These are phyloP conservation scores for Hymenoscyphus occultus DNA, from an alignment of 2,329 filamentous ascomycete species.

Conservation along the genomic window DNA sequence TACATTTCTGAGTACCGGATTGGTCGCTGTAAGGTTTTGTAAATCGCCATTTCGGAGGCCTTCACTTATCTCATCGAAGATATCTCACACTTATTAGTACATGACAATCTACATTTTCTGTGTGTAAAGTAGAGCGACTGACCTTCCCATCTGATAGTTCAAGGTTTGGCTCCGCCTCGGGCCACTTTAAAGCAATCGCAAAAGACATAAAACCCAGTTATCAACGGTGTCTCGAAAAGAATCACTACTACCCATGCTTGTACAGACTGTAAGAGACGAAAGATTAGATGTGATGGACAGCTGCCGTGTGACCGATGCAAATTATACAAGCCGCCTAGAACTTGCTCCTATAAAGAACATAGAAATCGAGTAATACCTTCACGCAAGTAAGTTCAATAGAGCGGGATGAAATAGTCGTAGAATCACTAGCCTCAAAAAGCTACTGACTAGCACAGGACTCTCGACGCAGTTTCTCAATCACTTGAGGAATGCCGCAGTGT, in stretches of 20 bases:
- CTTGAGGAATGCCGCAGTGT: slow-evolving; percentile 64
- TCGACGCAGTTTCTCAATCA: slow-evolving; percentile 61
- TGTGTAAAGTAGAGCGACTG: background rate
- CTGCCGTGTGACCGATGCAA: slow-evolving; percentile 81
- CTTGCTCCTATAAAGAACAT: slow-evolving; percentile 79
- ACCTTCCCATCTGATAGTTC: slow-evolving; percentile 28
- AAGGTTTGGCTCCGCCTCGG: slow-evolving; percentile 34
- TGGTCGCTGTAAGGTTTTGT: slow-evolving; percentile 7
- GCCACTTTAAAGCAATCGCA: slow-evolving; percentile 29
- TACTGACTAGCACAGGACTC: slow-evolving; percentile 41
- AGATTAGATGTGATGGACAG: slow-evolving; percentile 80
- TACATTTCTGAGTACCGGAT: slow-evolving; percentile 5
- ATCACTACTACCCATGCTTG: slow-evolving; percentile 63
- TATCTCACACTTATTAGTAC: slow-evolving; percentile 37
- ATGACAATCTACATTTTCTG: background rate
- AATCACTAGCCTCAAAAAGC: slow-evolving; percentile 23
- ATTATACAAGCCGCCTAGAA: slow-evolving; percentile 75
- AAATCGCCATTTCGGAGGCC: slow-evolving; percentile 5
- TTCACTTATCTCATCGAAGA: slow-evolving; percentile 30
- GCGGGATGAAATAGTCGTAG: slow-evolving; percentile 3
- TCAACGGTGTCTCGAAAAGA: slow-evolving; percentile 45
- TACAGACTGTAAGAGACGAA: slow-evolving; percentile 74
- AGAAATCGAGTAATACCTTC: slow-evolving; percentile 74
- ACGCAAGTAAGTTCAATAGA: slow-evolving; percentile 62
- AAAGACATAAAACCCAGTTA: slow-evolving; percentile 30